phyloP scores from a whole-genome alignment of 2,329 filamentous ascomycete genomes.

The Purpureocillium takamizusanense region DNA sequence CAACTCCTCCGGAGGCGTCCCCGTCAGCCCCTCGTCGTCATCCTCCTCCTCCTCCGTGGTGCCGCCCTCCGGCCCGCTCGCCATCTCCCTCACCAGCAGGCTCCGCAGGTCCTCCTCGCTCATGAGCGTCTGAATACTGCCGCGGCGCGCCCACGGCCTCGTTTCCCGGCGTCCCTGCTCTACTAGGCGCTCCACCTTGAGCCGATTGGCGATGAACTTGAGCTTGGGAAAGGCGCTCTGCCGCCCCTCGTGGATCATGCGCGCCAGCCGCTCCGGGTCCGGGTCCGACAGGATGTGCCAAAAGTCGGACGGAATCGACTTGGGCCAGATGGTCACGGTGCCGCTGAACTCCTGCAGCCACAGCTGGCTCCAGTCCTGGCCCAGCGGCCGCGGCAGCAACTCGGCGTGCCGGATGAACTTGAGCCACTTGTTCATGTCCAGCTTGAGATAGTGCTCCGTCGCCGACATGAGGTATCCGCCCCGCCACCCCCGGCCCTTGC shows the following conservation, averaged over 20 bases:
- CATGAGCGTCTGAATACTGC: conserved; percentile 50
- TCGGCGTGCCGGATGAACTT: conserved; percentile 90
- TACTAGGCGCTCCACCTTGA: conserved; percentile 70
- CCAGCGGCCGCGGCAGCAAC: conserved; percentile 77
- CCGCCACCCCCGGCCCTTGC: conserved; percentile 87
- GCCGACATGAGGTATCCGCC: conserved; percentile 91
- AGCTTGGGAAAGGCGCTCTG: conserved; percentile 86
- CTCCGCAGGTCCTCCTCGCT: conserved; percentile 51
- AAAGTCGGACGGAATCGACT: conserved; percentile 70
- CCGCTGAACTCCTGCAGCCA: conserved; percentile 94
- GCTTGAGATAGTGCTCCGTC: conserved; percentile 87
- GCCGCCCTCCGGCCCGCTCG: conserved; percentile 20
- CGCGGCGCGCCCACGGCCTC: conserved; percentile 34
- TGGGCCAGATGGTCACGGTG: conserved; percentile 94
- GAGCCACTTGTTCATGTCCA: conserved; percentile 96
- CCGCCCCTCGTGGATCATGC: conserved; percentile 86
- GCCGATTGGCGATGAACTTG: conserved; percentile 79
- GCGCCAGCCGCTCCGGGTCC: conserved; percentile 60
- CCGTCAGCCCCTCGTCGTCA: conserved; percentile 18
- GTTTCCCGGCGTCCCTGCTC: conserved; percentile 49
- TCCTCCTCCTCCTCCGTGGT: conserved; percentile 28
- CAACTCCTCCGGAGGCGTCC: conserved; percentile 14
- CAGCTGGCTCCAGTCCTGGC: conserved; percentile 93
- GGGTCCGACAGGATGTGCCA: conserved; percentile 81
- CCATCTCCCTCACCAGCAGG: conserved; percentile 34